Evolutionary conservation across 495 filamentous ascomycete species (phyloP), one percentile per base, ranked within the genome.

Genomic region (Durotheca rogersii): DNA sequence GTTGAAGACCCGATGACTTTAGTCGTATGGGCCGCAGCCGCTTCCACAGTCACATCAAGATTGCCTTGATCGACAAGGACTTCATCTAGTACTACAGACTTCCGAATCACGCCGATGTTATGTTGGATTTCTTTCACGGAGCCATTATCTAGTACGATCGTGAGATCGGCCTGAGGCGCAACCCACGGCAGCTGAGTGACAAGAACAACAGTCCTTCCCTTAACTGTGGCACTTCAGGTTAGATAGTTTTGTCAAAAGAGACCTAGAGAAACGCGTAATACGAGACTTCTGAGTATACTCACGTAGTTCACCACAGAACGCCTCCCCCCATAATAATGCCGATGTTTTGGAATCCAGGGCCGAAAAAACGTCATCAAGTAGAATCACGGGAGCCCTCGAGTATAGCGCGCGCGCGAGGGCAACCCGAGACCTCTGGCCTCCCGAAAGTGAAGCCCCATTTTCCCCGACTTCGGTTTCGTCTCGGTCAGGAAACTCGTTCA

Each of bases 291-390:
- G 33, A 38, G 21, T 16, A 20, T 45, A 59, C 56, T 51, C 6
- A 59, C 74, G 67, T 16, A 80, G 53, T 32, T 78, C 72, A 32
- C 76, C 73, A 51, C 74, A 79, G 46, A 80, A 74, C 17, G 73
- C 77, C 41, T 74, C 66, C 46, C 76, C 61, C 64, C 77, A 73
- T 17, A 80, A 54, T 14, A 67, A 51, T 17, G 71, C 73, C n/a
- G 73, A 67, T 6, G 76, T 77, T 48, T 73, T 75, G 5, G 75
- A 67, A 50, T 80, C 76, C 4, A 80, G 60, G 3, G 85, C 85
- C 0, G 83, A 86, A 20, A 89, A 71, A 7, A 86, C 83, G 56
- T 89, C 85, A 53, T 89, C 85, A 7, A 89, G 74, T 7, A 87
- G 62, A 9, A 89, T 67, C 5, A 86, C 70, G 1, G 75, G 73